Evolutionary conservation across 208 protist genomes (phyloP), one percentile per base, ranked within the genome.

Genomic region (Herpetomonas tarakana): DNA sequence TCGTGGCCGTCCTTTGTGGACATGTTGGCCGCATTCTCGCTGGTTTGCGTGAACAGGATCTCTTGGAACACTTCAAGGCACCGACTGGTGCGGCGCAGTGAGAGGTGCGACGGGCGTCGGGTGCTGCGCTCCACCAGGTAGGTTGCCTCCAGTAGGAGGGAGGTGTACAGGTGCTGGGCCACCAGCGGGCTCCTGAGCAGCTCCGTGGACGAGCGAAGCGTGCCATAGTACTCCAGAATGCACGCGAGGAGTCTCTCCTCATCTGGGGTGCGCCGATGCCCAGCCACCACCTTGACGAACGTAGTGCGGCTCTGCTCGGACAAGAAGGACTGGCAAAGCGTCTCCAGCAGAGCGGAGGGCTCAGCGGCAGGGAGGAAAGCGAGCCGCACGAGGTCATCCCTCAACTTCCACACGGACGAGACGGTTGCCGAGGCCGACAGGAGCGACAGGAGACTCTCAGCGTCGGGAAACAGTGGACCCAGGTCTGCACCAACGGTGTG

Each of bases 61-160:
- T 96, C 86, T 58, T 91, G 83, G 58, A 96, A 76, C 38, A 93
- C 80, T 50, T 91, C 79, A 41, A 96, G 74, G 63, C 74, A 88
- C 46, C 68, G 79, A 65, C 76, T 88, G 38, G 75, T 78, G 25
- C 70, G 62, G 51, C 74, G 71, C 22, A 91, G 70, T 35, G 67
- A 47, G 12, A 67, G 57, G 51, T 55, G 54, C 51, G 67, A 70
- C 35, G 61, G 51, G 50, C 71, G 49, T 19, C 70, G 66, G 18
- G 86, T 50, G 59, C 72, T 75, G 63, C 72, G 71, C 19, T 92
- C 79, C 19, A 91, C 68, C 30, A 84, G 79, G 64, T 73, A 90
- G 19, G 82, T 65, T 6, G 86, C 71, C 59, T 86, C 90, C n/a
- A 67, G 30, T 56, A 92, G 83, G 11, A 93, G 71, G 25, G 86